A percentile compares a stretch with the other conserved stretches of the same genome.
Conservation (phyloP, 371 early-diverging fungal species). For the Encephalitozoon romaleae region DNA sequence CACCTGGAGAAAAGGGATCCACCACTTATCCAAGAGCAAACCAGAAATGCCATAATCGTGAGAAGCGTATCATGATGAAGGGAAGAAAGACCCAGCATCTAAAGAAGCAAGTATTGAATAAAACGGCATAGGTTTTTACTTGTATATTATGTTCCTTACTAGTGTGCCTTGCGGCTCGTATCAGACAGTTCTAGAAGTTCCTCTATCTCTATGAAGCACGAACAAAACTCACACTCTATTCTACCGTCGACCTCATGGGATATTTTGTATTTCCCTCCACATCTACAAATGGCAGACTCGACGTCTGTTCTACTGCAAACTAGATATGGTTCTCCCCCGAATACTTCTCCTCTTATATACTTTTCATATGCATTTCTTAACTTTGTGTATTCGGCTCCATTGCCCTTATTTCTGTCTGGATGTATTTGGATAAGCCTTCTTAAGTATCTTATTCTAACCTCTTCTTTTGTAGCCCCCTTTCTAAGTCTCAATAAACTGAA, state of each 20-base stretch:
- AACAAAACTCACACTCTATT: slow-evolving; percentile 42
- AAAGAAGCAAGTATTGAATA: not conserved
- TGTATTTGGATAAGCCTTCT: slow-evolving; percentile 16
- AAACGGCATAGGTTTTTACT: not conserved
- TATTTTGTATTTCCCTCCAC: slow-evolving; percentile 29
- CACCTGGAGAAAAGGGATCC: slow-evolving; percentile 58
- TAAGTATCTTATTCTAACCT: slow-evolving; percentile 2
- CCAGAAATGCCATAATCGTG: slow-evolving; percentile 49
- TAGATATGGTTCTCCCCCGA: not conserved
- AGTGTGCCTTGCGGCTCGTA: not conserved
- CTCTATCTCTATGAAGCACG: slow-evolving; percentile 41
- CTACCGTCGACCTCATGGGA: not conserved
- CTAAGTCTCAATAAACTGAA: slow-evolving; percentile 14
- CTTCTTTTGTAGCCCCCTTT: not conserved
- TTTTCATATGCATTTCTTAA: slow-evolving; percentile 19
- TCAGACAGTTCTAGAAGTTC: not conserved
- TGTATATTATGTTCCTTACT: not conserved
- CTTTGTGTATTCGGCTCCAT: not conserved
- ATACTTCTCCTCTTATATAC: slow-evolving; percentile 6
- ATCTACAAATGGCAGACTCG: slow-evolving; percentile 11
- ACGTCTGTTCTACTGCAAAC: not conserved
- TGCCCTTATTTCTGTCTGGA: not conserved
- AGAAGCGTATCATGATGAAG: slow-evolving; percentile 46
- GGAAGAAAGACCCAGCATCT: not conserved
- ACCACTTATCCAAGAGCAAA: slow-evolving; percentile 57